These are phyloP conservation scores for Pythium grandisporangium DNA, from an alignment of 352 stramenopile species.

Conservation along the genomic window DNA sequence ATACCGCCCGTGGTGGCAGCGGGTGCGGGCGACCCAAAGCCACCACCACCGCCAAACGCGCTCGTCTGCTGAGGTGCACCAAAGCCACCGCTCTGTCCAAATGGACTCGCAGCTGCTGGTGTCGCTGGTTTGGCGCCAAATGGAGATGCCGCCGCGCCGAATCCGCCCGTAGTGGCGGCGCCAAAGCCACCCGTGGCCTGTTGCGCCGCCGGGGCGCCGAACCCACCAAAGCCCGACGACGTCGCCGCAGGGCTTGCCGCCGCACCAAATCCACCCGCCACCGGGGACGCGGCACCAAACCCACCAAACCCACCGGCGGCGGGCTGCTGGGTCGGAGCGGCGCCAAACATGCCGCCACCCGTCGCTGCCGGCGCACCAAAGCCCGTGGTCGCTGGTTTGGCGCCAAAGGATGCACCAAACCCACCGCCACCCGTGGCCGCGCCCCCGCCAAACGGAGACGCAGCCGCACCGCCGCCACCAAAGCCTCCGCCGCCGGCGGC, in stretches of 20 bases:
- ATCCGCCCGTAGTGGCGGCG: not conserved
- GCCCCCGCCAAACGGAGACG: slow-evolving; percentile 38
- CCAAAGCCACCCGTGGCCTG: slow-evolving; percentile 9
- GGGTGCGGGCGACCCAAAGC: slow-evolving; percentile 27
- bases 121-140: slow-evolving; percentile 34
- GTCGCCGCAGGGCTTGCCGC: not conserved
- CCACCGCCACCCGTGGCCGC: slow-evolving; percentile 16
- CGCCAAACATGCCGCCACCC: slow-evolving; percentile 18
- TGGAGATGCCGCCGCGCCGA: slow-evolving; percentile 2
- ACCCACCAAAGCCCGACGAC: not conserved
- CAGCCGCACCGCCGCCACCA: slow-evolving; percentile 22
- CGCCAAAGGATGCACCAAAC: slow-evolving; percentile 22
- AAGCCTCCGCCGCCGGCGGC: slow-evolving; percentile 6
- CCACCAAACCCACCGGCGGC: slow-evolving; percentile 17
- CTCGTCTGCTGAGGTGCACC: slow-evolving; percentile 11
- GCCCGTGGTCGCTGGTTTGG: slow-evolving; percentile 7
- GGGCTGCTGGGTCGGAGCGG: slow-evolving; percentile 25
- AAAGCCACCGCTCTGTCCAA: slow-evolving; percentile 42
- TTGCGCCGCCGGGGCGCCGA: not conserved
- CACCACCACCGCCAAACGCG: slow-evolving; percentile 12
- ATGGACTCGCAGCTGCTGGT: slow-evolving; percentile 44
- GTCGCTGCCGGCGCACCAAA: slow-evolving; percentile 13
- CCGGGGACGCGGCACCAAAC: slow-evolving; percentile 10
- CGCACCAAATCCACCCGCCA: slow-evolving; percentile 11
- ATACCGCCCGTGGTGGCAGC: slow-evolving; percentile 9